A percentile compares a stretch with the other conserved stretches of the same genome.
Evolutionary conservation across 129 eudicot species (phyloP).

Genomic region (Gnaphalium uliginosum): DNA sequence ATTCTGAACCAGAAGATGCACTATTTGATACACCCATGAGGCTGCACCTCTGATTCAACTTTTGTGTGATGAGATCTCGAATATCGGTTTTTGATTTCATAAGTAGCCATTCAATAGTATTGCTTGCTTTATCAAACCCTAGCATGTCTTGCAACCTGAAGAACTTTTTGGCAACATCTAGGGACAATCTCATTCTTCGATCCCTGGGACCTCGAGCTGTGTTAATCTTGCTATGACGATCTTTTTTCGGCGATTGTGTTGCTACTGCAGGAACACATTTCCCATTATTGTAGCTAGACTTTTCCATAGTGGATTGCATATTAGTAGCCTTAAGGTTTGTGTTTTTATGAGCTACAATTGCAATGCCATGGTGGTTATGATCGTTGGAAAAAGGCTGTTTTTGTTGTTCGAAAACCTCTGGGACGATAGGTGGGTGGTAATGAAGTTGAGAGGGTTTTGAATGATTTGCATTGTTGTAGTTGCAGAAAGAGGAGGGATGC

Average conservation of each 20-base stretch:
- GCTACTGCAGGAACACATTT: slow-evolving; percentile 20
- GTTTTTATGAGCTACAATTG: slow-evolving; percentile 19
- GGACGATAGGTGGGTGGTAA: slow-evolving; percentile 10
- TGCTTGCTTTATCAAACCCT: slow-evolving; percentile 77
- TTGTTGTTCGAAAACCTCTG: not conserved
- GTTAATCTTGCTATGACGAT: slow-evolving; percentile 88
- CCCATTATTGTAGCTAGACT: not conserved
- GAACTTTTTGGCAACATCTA: slow-evolving; percentile 68
- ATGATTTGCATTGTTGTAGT: slow-evolving; percentile 13
- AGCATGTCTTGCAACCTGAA: slow-evolving; percentile 73
- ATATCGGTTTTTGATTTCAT: slow-evolving; percentile 51
- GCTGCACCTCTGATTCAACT: slow-evolving; percentile 10
- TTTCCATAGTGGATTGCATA: slow-evolving; percentile 21
- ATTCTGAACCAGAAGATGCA: slow-evolving; percentile 49
- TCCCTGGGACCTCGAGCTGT: slow-evolving; percentile 86
- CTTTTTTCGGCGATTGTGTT: slow-evolving; percentile 57
- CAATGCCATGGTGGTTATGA: not conserved
- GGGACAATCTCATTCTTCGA: slow-evolving; percentile 87
- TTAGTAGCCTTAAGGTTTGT: not conserved
- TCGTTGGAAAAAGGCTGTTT: slow-evolving; percentile 9
- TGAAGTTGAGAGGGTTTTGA: slow-evolving; percentile 24
- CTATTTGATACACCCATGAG: slow-evolving; percentile 25
- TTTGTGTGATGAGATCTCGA: slow-evolving; percentile 34
- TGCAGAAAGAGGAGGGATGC: slow-evolving; percentile 28
- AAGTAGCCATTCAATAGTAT: slow-evolving; percentile 79